A percentile compares a stretch with the other conserved stretches of the same genome.
Evolutionary conservation across 1,284 basidiomycete species (phyloP).

Genomic region (Cryptococcus sp.): DNA sequence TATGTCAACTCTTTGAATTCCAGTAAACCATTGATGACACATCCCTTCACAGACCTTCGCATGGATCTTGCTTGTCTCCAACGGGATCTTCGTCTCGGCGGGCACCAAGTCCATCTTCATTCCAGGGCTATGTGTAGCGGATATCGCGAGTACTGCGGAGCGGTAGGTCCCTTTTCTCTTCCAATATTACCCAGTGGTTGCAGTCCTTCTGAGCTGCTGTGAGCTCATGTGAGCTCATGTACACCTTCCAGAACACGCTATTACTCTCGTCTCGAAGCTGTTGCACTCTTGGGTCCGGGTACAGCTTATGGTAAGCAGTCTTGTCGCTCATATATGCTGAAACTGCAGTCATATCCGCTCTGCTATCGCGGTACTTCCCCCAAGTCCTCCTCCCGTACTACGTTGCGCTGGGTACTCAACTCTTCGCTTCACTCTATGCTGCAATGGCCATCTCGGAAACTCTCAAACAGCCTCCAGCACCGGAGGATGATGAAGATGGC

Average conservation of each 20-base stretch:
- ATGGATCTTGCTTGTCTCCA: slow-evolving; percentile 31
- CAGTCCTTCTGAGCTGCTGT: background rate
- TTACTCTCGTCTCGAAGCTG: slow-evolving; percentile 36
- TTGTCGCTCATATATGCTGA: background rate
- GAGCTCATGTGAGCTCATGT: background rate
- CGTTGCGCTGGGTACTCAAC: slow-evolving; percentile 33
- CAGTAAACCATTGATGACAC: background rate
- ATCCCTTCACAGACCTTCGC: slow-evolving; percentile 11
- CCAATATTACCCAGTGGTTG: background rate
- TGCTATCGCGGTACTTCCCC: slow-evolving; percentile 32
- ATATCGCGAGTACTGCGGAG: slow-evolving; percentile 29
- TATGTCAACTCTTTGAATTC: background rate
- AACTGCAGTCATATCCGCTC: slow-evolving; percentile 30
- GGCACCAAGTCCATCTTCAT: slow-evolving; percentile 40
- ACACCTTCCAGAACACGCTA: slow-evolving; percentile 22
- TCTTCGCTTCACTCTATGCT: slow-evolving; percentile 30
- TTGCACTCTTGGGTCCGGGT: slow-evolving; percentile 36
- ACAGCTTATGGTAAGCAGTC: slow-evolving; percentile 27
- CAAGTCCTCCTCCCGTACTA: slow-evolving; percentile 34
- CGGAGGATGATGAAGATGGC: slow-evolving; percentile 3
- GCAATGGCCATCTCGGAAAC: slow-evolving; percentile 33
- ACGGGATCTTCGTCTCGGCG: slow-evolving; percentile 37
- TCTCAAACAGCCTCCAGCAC: slow-evolving; percentile 4
- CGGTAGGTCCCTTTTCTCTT: slow-evolving; percentile 15
- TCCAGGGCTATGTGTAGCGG: slow-evolving; percentile 34